Percentiles rank a stretch among this genome's conserved stretches.
Evolutionary conservation across 495 filamentous ascomycete species (phyloP).

Genomic region (Penicillium dipodomyicola): DNA sequence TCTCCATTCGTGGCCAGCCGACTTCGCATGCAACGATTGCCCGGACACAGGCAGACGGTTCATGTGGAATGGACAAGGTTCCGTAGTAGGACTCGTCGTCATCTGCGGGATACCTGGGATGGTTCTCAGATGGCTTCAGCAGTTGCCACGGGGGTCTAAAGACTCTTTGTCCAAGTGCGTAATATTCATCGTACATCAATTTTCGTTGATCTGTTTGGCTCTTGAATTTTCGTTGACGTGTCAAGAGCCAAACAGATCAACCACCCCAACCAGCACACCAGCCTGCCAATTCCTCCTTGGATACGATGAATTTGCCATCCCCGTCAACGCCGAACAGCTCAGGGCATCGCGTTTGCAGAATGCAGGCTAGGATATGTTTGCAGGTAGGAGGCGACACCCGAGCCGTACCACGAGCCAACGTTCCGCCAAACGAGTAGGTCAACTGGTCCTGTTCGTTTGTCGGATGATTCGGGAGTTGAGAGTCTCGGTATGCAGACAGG

Average conservation of each 20-base stretch:
- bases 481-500: conserved; percentile 60
- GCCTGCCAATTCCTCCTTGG: conserved; percentile 68
- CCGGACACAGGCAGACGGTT: background rate
- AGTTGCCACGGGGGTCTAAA: background rate
- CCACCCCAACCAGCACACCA: conserved; percentile 66
- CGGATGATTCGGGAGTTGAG: conserved; percentile 12
- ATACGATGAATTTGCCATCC: conserved; percentile 51
- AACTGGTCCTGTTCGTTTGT: conserved; percentile 9
- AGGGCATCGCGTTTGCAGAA: conserved; percentile 67
- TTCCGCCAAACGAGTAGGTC: conserved; percentile 52
- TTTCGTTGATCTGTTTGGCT: no score
- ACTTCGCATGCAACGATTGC: background rate
- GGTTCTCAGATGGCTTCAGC: background rate
- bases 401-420: conserved; percentile 35
- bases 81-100: background rate
- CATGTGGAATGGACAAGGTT: background rate
- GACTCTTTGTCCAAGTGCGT: background rate
- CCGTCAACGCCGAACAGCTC: conserved; percentile 56
- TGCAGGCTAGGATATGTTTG: conserved; percentile 85
- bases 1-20: background rate
- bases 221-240: background rate
- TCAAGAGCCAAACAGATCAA: conserved; percentile 18
- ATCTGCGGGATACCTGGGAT: background rate
- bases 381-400: conserved; percentile 59
- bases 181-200: background rate